Conservation (phyloP, 129 eudicot species). For the Ambrosia trifida region DNA sequence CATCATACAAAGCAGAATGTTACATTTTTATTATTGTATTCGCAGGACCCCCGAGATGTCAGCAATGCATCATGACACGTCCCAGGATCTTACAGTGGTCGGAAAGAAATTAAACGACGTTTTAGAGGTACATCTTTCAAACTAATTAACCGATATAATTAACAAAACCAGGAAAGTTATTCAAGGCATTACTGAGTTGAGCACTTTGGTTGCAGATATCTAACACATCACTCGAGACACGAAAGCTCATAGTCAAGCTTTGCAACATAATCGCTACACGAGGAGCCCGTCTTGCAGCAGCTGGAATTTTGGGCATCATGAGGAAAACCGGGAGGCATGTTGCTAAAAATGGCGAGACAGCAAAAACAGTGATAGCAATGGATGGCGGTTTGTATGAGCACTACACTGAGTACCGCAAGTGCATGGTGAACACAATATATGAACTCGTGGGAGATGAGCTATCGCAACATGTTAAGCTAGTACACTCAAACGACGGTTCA, state of each 20-base stretch:
- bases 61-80: slow-evolving; percentile 86
- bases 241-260: slow-evolving; percentile 64
- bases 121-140: slow-evolving; percentile 84
- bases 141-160: too few species aligned
- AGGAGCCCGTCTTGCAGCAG: slow-evolving; percentile 84
- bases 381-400: slow-evolving; percentile 91
- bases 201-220: slow-evolving; percentile 42
- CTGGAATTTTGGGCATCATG: slow-evolving; percentile 70
- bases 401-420: slow-evolving; percentile 59
- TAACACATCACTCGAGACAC: slow-evolving; percentile 45
- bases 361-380: slow-evolving; percentile 71
- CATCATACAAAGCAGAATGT: too few species aligned
- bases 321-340: slow-evolving; percentile 70
- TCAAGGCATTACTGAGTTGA: slow-evolving; percentile 38
- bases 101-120: slow-evolving; percentile 59
- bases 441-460: slow-evolving; percentile 56
- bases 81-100: slow-evolving; percentile 70
- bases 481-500: slow-evolving; percentile 74
- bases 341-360: slow-evolving; percentile 35
- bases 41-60: slow-evolving; percentile 90
- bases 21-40: slow-evolving; percentile 17
- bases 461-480: slow-evolving; percentile 33
- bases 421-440: slow-evolving; percentile 54
- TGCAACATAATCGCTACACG: slow-evolving; percentile 74
- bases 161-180: too few species aligned